phyloP scores from a whole-genome alignment of 2,329 filamentous ascomycete species.

The Corynespora cassiicola region DNA sequence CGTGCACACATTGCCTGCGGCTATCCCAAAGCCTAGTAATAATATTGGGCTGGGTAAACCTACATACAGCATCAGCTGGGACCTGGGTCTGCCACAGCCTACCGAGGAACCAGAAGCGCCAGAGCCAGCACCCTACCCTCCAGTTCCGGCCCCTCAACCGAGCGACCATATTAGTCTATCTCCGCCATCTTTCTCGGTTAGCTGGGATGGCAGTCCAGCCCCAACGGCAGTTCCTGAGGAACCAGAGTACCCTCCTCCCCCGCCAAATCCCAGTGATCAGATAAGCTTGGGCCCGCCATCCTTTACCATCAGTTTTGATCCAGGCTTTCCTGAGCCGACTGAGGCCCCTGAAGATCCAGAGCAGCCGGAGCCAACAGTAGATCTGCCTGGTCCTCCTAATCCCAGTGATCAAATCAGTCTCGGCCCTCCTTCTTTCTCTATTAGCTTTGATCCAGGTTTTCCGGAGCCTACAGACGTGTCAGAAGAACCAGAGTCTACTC shows the following conservation, averaged over 20 bases:
- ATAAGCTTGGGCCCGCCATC: conserved; percentile 15
- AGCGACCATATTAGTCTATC: conserved; percentile 14
- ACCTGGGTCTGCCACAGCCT: conserved; percentile 14
- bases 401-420: conserved; percentile 17
- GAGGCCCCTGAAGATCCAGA: conserved; percentile 11
- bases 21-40: conserved; percentile 16
- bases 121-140: conserved; percentile 8
- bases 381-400: conserved; percentile 13
- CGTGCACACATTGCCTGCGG: conserved; percentile 26
- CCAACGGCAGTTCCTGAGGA: conserved; percentile 10
- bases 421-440: conserved; percentile 13
- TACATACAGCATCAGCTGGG: conserved; percentile 24
- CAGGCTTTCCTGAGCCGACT: neutral
- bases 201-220: conserved; percentile 11
- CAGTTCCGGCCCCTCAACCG: conserved; percentile 6
- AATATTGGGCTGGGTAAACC: conserved; percentile 24
- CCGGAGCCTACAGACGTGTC: too few relatives aligned
- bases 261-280: conserved; percentile 5
- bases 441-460: conserved; percentile 13
- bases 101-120: conserved; percentile 9
- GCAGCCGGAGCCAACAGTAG: too few relatives aligned
- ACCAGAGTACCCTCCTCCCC: conserved; percentile 2
- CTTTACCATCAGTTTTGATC: conserved; percentile 18
- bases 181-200: conserved; percentile 6
- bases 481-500: conserved; percentile 4